Evolutionary conservation across 2,329 filamentous ascomycete genomes (phyloP).

Genomic region (Chaetomium strumarium): DNA sequence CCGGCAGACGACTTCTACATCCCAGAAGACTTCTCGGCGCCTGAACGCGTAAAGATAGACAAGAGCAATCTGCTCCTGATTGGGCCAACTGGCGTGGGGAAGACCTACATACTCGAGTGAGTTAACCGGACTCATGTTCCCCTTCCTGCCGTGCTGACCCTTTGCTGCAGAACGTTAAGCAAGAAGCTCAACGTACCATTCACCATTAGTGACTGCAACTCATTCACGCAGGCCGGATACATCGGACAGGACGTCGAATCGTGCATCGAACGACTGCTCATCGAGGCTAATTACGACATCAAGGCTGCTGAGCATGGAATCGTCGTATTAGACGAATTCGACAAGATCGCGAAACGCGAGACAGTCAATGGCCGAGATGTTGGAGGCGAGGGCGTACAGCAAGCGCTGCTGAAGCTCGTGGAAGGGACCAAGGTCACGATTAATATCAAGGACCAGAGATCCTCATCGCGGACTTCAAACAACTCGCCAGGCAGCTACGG

Average conservation of each 20-base stretch:
- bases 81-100: slow-evolving; percentile 90
- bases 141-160: background rate
- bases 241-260: slow-evolving; percentile 98
- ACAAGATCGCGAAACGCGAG: slow-evolving; percentile 90
- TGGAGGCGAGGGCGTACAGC: slow-evolving; percentile 92
- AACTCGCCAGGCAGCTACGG: slow-evolving; percentile 51
- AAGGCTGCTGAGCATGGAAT: slow-evolving; percentile 83
- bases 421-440: slow-evolving; percentile 92
- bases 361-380: slow-evolving; percentile 88
- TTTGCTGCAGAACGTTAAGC: slow-evolving; percentile 65
- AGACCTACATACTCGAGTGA: slow-evolving; percentile 83
- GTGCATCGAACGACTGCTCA: slow-evolving; percentile 83
- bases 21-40: slow-evolving; percentile 40
- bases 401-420: slow-evolving; percentile 90
- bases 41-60: slow-evolving; percentile 66
- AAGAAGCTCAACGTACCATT: slow-evolving; percentile 93
- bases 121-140: slow-evolving; percentile 20
- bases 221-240: slow-evolving; percentile 93
- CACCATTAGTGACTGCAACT: slow-evolving; percentile 91
- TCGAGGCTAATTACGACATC: slow-evolving; percentile 85
- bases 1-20: slow-evolving; percentile 40
- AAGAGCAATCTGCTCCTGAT: slow-evolving; percentile 92
- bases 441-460: slow-evolving; percentile 74
- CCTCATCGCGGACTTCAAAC: slow-evolving; percentile 47
- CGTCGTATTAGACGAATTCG: slow-evolving; percentile 92